phyloP scores from a whole-genome alignment of 345 rosid species.

The Populus alba region DNA sequence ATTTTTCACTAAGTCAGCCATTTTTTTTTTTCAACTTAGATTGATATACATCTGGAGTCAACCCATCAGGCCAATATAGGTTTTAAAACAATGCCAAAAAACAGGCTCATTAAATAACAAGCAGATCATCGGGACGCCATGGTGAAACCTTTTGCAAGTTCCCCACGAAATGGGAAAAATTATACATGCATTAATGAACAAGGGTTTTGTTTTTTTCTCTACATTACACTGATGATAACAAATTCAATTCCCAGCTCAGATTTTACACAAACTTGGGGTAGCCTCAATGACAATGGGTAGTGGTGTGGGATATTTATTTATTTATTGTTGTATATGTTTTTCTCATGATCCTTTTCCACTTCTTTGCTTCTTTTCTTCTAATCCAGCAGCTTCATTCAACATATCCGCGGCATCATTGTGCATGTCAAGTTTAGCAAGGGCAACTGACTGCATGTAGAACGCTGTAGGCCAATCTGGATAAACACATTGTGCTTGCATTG shows the following conservation, averaged over 20 bases:
- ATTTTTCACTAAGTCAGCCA: no score
- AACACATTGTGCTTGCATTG: constrained; percentile 92
- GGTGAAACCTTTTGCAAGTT: neutral
- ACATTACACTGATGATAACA: constrained; percentile 8
- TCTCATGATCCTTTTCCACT: constrained; percentile 54
- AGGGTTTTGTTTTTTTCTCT: neutral
- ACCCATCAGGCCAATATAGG: no score
- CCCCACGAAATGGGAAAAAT: neutral
- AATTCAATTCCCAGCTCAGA: constrained; percentile 32
- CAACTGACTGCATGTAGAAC: constrained; percentile 96
- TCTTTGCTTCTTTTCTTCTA: constrained; percentile 87
- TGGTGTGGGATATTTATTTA: neutral
- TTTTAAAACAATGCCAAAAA: neutral
- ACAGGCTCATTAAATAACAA: neutral
- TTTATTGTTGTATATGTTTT: neutral
- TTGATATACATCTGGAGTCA: no score
- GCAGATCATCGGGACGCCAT: neutral
- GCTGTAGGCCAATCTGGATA: constrained; percentile 91
- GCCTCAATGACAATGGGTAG: constrained; percentile 31
- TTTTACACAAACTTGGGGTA: constrained; percentile 32
- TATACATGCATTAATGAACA: constrained; percentile 20
- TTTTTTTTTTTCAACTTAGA: no score
- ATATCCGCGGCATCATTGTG: constrained; percentile 86
- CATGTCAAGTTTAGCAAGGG: constrained; percentile 93
- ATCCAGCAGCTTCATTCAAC: constrained; percentile 83